phyloP scores from a whole-genome alignment of 352 stramenopile species.

The Aphanomyces astaci region DNA sequence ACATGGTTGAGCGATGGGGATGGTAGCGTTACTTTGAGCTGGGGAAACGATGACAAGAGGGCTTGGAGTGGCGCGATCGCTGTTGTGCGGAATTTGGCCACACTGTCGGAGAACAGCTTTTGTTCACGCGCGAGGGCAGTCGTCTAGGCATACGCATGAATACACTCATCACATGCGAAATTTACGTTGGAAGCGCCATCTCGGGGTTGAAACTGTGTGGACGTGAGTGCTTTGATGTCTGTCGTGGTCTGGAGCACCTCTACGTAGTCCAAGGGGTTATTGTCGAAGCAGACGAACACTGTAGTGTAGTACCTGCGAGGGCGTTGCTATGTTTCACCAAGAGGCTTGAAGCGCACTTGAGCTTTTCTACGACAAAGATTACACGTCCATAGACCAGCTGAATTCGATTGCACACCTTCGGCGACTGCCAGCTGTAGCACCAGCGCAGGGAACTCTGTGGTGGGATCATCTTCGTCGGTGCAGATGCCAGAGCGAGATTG shows the following conservation, averaged over 20 bases:
- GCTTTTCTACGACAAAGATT: constrained; percentile 22
- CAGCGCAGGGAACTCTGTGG: constrained; percentile 13
- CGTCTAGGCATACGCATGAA: too few relatives aligned
- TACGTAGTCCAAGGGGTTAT: not conserved
- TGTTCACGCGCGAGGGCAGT: not conserved
- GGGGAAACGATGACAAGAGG: constrained; percentile 43
- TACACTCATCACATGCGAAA: too few relatives aligned
- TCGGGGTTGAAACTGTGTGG: constrained; percentile 29
- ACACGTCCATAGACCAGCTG: not conserved
- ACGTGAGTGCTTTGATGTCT: constrained; percentile 23
- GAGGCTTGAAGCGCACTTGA: constrained; percentile 37
- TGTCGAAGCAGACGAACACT: not conserved
- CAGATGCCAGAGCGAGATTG: not conserved
- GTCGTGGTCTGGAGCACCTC: constrained; percentile 7
- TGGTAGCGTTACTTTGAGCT: constrained; percentile 36
- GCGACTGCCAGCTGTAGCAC: not conserved
- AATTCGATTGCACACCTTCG: constrained; percentile 6
- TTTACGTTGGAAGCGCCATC: constrained; percentile 13
- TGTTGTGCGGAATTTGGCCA: constrained; percentile 44
- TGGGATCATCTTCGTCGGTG: not conserved
- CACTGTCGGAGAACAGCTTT: constrained; percentile 28
- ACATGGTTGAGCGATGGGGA: not conserved
- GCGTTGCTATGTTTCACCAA: constrained; percentile 49
- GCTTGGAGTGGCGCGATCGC: constrained; percentile 54
- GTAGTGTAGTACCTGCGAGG: constrained; percentile 34